Base-by-base conservation (phyloP, 495 filamentous ascomycete species). In the Aspergillus homomorphus region DNA sequence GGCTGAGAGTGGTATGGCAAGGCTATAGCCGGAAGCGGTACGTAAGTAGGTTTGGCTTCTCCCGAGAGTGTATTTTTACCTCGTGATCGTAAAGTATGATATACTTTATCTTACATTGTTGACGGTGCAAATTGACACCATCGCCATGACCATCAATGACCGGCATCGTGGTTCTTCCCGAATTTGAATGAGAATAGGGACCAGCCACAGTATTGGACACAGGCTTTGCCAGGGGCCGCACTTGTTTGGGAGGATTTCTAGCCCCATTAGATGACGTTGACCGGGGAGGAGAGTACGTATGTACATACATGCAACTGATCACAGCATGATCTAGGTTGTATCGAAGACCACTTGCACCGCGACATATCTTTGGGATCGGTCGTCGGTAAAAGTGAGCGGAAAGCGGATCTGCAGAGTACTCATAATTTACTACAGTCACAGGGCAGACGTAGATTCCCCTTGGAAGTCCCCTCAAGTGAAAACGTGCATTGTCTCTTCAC, bases 271-370 rank as follows among this genome's bases (percentile, higher is more conserved):
- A 57, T 57, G 55, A 57, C 46, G 55, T 51, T 57, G 24, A 38
- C 48, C n/a, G 42, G 26, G 46, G n/a, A 23, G 24, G 21, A 26
- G 30, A 43, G 30, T 44, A 51, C 48, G 15, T 33, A 16, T 28
- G 48, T 28, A 15, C 48, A 5, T 12, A 9, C 15, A 38, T 12
- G 8, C 26, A 28, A 4, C 4, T 38, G 15, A 38, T 38, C 33
- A 12, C 33, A 38, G 33, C 23, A 28, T 24, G 48, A n/a, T 51
- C 54, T 30, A 45, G 33, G 51, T n/a, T n/a, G 23, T 12, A 33
- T 24, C 19, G 51, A 18, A n/a, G 45, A 57, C 18, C 51, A 43
- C 12, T 44, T 62, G 61, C 61, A 62, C 61, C 56, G 61, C 61
- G 56, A 62, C 46, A 52, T 59, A 59, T 58, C 30, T 51, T 53